A percentile compares a stretch with the other conserved stretches of the same genome.
Conservation (phyloP, 2,329 filamentous ascomycete genomes). For the Pseudogymnoascus sp. region DNA sequence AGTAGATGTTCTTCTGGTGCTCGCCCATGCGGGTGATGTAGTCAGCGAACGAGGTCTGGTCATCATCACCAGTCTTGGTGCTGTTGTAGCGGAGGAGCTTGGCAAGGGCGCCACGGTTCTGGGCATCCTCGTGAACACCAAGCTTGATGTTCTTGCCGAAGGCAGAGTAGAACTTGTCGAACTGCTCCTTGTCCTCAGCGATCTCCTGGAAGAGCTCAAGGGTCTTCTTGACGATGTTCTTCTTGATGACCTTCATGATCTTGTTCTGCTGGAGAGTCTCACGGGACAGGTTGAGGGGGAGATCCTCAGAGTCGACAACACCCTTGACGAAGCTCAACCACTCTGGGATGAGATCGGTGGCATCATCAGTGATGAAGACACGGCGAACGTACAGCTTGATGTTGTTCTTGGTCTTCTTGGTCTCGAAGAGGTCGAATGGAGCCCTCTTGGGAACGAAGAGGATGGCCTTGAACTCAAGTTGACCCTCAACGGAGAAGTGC, state of each 20-base stretch:
- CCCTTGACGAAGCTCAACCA: constrained; percentile 99
- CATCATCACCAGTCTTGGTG: constrained; percentile 91
- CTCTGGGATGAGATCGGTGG: constrained; percentile 97
- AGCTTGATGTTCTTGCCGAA: constrained; percentile 99
- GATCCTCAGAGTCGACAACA: constrained; percentile 99
- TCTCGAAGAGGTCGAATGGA: constrained; percentile 99
- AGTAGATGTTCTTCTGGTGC: constrained; percentile 99
- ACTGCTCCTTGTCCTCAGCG: constrained; percentile 98
- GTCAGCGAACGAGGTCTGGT: constrained; percentile 89
- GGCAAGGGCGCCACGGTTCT: constrained; percentile 87
- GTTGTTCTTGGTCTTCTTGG: constrained; percentile 99
- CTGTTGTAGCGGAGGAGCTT: constrained; percentile 99
- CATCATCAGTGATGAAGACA: constrained; percentile 99
- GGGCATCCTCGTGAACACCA: constrained; percentile 98
- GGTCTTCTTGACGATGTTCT: constrained; percentile 99
- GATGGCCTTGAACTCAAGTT: constrained; percentile 99
- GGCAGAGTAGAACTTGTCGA: constrained; percentile 99
- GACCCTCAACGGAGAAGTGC: constrained; percentile 99
- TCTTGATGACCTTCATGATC: constrained; percentile 99
- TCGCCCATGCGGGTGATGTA: constrained; percentile 99
- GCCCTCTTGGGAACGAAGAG: constrained; percentile 99
- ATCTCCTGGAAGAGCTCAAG: constrained; percentile 99
- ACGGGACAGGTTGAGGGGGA: constrained; percentile 98
- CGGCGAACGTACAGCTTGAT: constrained; percentile 99
- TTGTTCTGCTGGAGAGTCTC: constrained; percentile 99